Conservation (phyloP, 2,329 filamentous ascomycete species). For the Colletotrichum liriopes region DNA sequence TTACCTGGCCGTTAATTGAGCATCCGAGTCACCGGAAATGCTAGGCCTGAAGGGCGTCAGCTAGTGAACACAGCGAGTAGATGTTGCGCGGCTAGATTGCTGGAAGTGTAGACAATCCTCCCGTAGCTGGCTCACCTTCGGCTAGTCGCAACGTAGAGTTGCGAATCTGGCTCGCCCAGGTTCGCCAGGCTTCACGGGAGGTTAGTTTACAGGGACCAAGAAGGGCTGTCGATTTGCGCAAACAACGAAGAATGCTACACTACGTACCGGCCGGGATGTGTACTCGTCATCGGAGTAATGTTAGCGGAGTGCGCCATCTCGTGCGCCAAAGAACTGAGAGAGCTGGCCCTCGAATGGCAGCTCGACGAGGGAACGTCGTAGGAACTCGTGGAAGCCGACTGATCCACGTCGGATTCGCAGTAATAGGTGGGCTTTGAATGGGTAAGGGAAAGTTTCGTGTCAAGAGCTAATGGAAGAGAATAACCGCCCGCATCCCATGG, state of each 20-base stretch:
- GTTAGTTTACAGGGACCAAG: constrained; percentile 2
- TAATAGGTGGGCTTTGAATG: constrained; percentile 44
- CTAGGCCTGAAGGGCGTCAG: constrained; percentile 22
- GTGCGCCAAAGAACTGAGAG: constrained; percentile 50
- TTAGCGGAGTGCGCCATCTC: constrained; percentile 44
- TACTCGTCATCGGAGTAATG: constrained; percentile 45
- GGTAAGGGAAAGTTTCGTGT: constrained; percentile 52
- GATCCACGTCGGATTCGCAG: constrained; percentile 45
- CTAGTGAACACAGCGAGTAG: not conserved
- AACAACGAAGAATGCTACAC: not conserved
- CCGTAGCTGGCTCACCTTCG: constrained; percentile 15
- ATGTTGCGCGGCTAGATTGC: not conserved
- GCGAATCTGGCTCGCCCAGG: constrained; percentile 23
- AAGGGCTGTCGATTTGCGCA: not conserved
- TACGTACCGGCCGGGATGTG: constrained; percentile 48
- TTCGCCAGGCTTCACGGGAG: constrained; percentile 19
- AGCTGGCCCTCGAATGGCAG: constrained; percentile 50
- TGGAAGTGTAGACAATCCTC: not conserved
- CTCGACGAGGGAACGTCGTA: constrained; percentile 45
- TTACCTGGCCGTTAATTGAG: constrained; percentile 45
- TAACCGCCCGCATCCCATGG: constrained; percentile 69
- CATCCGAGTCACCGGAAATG: constrained; percentile 37
- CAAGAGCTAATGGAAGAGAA: constrained; percentile 60
- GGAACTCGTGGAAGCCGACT: constrained; percentile 45
- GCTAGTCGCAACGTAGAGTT: constrained; percentile 22